Evolutionary conservation across 768 basidiomycete species (phyloP).

Genomic region (Termitomyces sp.): DNA sequence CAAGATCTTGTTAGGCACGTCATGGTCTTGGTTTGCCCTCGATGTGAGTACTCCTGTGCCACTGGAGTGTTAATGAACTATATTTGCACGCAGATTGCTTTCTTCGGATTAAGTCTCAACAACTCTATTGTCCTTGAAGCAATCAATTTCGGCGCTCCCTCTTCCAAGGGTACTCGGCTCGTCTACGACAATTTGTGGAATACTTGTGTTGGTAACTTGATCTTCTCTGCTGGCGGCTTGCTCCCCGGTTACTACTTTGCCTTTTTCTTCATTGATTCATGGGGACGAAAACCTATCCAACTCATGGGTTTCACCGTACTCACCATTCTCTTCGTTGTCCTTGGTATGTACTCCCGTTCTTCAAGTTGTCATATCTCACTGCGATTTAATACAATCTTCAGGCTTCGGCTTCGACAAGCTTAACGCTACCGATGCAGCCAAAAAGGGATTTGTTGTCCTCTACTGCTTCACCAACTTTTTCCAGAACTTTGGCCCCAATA

Average conservation of each 20-base stretch:
- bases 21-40: constrained; percentile 91
- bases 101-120: constrained; percentile 88
- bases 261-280: constrained; percentile 65
- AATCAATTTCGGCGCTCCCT: constrained; percentile 66
- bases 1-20: constrained; percentile 76
- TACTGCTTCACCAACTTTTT: constrained; percentile 89
- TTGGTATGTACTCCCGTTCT: constrained; percentile 46
- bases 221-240: constrained; percentile 73
- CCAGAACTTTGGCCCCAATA: constrained; percentile 86
- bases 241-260: constrained; percentile 76
- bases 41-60: constrained; percentile 47
- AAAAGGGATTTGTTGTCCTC: constrained; percentile 71
- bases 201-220: constrained; percentile 70
- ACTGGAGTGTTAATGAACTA: not conserved
- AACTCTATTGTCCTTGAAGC: constrained; percentile 69
- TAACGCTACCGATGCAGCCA: constrained; percentile 35
- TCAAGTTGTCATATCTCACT: no score
- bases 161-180: constrained; percentile 26
- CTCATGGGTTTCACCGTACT: constrained; percentile 73
- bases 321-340: constrained; percentile 60
- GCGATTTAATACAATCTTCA: constrained; percentile 20
- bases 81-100: constrained; percentile 59
- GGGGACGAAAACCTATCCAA: constrained; percentile 84
- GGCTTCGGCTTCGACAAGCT: constrained; percentile 68
- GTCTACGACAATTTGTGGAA: constrained; percentile 62